Evolutionary conservation across 495 filamentous ascomycete genomes (phyloP), one percentile per base, ranked within the genome.

Genomic region (Penicillium antarcticum): DNA sequence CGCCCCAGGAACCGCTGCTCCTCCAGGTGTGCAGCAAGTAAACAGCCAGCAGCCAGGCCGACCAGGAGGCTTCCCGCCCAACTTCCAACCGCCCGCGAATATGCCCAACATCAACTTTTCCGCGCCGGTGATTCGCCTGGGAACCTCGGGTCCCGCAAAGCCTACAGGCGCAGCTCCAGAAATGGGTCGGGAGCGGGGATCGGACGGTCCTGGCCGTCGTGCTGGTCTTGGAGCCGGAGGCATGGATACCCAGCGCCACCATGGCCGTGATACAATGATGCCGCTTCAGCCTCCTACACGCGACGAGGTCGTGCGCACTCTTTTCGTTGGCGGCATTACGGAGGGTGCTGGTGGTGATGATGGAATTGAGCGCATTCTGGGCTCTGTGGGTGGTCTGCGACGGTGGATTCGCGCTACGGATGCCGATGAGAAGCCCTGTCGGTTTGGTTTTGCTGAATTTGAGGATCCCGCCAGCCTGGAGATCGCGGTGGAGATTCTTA

Each of bases 101-200:
- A 87, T 97, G 78, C 91, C 94, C 8, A 94, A 96, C 68, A 96
- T 98, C 74, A 97, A 99, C 73, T 96, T 97, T 72, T 94, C 87
- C 65, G 95, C 94, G 16, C 91, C 95, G 42, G 92, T 97, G 32
- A 97, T 99, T 68, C 88, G 94, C 19, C 78, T 99, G 32, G 92
- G 92, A 9, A 83, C 80, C 3, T 80, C 83, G 8, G 81, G 81
- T 3, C 85, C 86, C 5, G 66, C 80, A 19, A 89, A 91, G 62
- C 76, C 86, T 33, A 69, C 81, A 29, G 26, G 26, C 8, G 26
- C 26, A 33, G 78, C 77, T n/a, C 71, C 79, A 10, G 69, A 81
- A 23, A 73, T 63, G 5, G 69, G 62, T 8, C 78, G 79, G 56
- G 75, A 80, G 44, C 71, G 74, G 43, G 66, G 67, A 37, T 64